A percentile compares a stretch with the other conserved stretches of the same genome.
These are phyloP conservation scores for Phytophthora lateralis DNA, from an alignment of 352 stramenopile species.

Conservation along the genomic window DNA sequence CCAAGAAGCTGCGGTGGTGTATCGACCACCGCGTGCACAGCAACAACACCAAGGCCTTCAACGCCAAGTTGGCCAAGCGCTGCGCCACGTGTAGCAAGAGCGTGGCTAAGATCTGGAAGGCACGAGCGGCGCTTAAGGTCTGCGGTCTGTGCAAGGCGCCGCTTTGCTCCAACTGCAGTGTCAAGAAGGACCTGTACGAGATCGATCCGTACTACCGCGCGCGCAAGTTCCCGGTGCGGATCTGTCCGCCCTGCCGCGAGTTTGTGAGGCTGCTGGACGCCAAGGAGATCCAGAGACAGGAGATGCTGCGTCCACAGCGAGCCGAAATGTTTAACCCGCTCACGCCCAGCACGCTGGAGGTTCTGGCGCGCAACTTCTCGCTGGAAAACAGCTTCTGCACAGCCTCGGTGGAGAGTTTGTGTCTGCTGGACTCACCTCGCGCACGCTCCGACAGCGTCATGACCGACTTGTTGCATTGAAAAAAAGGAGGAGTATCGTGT, in stretches of 20 bases:
- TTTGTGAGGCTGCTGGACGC: conserved; percentile 37
- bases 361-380: conserved; percentile 37
- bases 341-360: conserved; percentile 32
- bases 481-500: not conserved
- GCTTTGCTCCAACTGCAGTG: conserved; percentile 36
- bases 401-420: conserved; percentile 37
- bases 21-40: conserved; percentile 36
- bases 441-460: conserved; percentile 31
- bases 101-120: conserved; percentile 25
- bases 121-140: conserved; percentile 11
- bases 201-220: conserved; percentile 34
- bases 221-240: conserved; percentile 29
- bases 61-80: conserved; percentile 28
- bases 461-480: conserved; percentile 36
- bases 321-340: conserved; percentile 29
- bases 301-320: conserved; percentile 28
- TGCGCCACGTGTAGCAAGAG: conserved; percentile 29
- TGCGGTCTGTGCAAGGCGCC: conserved; percentile 37
- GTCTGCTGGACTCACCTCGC: conserved; percentile 30
- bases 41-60: conserved; percentile 30
- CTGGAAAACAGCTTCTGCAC: conserved; percentile 40
- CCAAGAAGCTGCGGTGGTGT: conserved; percentile 45
- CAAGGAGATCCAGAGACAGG: conserved; percentile 34
- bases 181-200: conserved; percentile 33
- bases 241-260: conserved; percentile 33